Evolutionary conservation across 305 asterid species (phyloP), one percentile per base, ranked within the genome.

Genomic region (Solanum hybrid): DNA sequence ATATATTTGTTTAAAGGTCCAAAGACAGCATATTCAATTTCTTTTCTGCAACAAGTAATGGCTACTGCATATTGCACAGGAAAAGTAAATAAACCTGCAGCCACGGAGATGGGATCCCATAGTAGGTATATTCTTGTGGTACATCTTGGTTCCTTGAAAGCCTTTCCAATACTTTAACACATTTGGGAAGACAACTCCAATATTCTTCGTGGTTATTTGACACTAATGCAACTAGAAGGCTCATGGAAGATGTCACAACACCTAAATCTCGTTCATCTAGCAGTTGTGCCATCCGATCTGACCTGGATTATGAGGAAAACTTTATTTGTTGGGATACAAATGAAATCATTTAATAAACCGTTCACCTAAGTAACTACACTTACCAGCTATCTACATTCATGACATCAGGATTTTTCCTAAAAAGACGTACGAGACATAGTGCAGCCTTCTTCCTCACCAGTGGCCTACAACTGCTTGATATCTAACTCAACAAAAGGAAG

Each of bases 51-150:
- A 42, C 82, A 87, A 87, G 67, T 71, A 71, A 37, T 37, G 83
- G 67, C 78, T 87, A 64, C n/a, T 35, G 67, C 78, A 86, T 9
- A 69, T 71, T 71, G 28, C 26, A 46, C 39, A 16, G 28, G 87
- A 91, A 86, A 89, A 87, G 69, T 37, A 88, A 92, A 94, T 95
- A 92, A 85, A 97, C 99, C 99, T 98, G 99, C 94, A 98, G 99
- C 99, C 99, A 98, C 57, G 99, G 99, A 90, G 99, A 98, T 90
- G 99, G 99, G 91, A 98, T 97, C 84, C 99, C 99, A 95, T 98
- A 97, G 75, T 98, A 98, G 90, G 99, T 97, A 94, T 98, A 98
- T 91, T 98, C 99, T 94, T 98, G 99, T 84, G 99, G 99, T 92
- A 98, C 91, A 90, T 98, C 99, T 92, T 98, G 99, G 92, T 93